Percentiles rank a stretch among this genome's conserved stretches.
Evolutionary conservation across 2,329 filamentous ascomycete genomes (phyloP).

Genomic region (Curvularia hawaiiensis): DNA sequence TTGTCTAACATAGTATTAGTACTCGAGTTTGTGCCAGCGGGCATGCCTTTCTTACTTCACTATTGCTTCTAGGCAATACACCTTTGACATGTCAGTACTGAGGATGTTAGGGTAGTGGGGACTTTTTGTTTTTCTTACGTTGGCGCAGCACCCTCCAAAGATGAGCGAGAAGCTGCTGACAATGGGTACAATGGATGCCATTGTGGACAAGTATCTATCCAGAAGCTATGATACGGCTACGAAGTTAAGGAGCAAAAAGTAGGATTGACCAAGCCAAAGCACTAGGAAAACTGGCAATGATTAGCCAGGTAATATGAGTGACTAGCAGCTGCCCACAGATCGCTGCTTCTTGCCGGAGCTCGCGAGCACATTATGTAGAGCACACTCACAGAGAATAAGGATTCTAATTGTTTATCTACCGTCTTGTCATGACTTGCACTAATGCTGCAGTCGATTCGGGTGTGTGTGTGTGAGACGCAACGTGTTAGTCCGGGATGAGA

Average conservation of each 20-base stretch:
- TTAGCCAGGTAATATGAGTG: constrained; percentile 12
- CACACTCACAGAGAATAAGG: constrained; percentile 4
- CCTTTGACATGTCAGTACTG: constrained; percentile 57
- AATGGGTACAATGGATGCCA: constrained; percentile 45
- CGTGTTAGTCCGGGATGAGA: constrained; percentile 37
- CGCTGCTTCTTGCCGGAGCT: not conserved
- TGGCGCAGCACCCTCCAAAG: constrained; percentile 94
- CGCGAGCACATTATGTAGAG: not conserved
- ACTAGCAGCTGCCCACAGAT: constrained; percentile 1
- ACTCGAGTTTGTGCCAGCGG: not conserved
- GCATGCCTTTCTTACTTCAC: constrained; percentile 73
- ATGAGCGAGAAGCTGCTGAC: constrained; percentile 77
- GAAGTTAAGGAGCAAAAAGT: not conserved
- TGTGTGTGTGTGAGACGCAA: constrained; percentile 21
- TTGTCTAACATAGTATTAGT: constrained; percentile 59
- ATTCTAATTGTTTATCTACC: not conserved
- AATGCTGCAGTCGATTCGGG: constrained; percentile 5
- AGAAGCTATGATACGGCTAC: not conserved
- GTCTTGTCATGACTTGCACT: constrained; percentile 17
- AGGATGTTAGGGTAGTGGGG: not conserved
- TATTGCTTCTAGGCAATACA: constrained; percentile 95
- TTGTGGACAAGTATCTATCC: constrained; percentile 11
- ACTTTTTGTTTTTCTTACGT: constrained; percentile 65
- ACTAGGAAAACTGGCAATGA: constrained; percentile 2
- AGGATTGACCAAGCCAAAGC: not conserved